Conservation (phyloP, 306 rosid species). For the Aeschynomene evenia region DNA sequence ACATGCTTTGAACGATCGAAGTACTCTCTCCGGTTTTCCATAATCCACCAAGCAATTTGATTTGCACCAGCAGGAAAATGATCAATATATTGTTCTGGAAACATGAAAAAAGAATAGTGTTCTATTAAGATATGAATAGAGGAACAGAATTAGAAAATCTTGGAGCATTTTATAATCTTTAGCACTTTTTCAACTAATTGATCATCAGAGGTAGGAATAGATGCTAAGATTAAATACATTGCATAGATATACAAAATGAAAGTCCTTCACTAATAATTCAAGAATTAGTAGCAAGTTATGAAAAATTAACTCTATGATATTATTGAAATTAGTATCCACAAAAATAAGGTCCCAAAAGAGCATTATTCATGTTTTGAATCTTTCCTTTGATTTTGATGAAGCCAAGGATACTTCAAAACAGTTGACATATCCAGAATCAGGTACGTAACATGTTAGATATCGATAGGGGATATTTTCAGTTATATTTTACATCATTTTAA, state of each 20-base stretch:
- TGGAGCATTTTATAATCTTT: neutral
- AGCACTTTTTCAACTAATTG: neutral
- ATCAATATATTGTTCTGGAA: constrained; percentile 71
- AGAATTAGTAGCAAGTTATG: neutral
- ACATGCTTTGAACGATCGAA: constrained; percentile 73
- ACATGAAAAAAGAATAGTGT: neutral
- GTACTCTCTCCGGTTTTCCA: constrained; percentile 90
- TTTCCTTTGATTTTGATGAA: neutral
- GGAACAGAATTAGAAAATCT: neutral
- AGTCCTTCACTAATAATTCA: neutral
- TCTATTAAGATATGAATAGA: neutral
- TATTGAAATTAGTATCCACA: neutral
- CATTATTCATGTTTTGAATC: neutral
- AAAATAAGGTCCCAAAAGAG: constrained; percentile 5
- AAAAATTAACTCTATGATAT: neutral
- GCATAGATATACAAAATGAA: neutral
- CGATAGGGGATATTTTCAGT: no score
- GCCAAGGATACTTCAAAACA: no score
- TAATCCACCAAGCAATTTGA: constrained; percentile 94
- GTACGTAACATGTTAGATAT: no score
- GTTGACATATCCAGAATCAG: no score
- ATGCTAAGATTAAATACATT: neutral
- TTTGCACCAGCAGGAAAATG: constrained; percentile 80
- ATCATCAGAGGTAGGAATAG: neutral
- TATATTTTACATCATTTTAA: no score